Percentiles rank a stretch among this genome's conserved stretches.
Conservation (phyloP, 805 yeast species). For the Yarrowia sp. region DNA sequence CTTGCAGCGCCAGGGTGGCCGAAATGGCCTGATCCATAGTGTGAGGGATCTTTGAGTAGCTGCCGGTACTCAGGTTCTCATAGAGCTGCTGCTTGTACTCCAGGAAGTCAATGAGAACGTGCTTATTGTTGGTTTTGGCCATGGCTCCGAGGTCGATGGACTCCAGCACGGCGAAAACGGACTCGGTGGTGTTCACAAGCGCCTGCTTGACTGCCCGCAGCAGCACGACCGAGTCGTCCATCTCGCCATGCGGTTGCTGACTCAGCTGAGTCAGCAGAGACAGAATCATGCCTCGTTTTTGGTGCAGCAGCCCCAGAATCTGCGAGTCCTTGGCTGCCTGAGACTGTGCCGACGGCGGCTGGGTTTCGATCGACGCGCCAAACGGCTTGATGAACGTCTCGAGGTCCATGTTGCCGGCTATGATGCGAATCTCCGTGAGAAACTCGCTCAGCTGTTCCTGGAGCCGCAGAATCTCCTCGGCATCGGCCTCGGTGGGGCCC, state of each 20-base stretch:
- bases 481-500: neutral
- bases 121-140: conserved; percentile 14
- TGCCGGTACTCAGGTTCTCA: neutral
- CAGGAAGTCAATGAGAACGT: conserved; percentile 14
- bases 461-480: neutral
- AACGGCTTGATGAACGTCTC: conserved; percentile 7
- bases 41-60: conserved; percentile 2
- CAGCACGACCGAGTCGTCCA: conserved; percentile 16
- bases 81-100: conserved; percentile 13
- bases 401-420: conserved; percentile 2
- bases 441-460: conserved; percentile 5
- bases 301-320: conserved; percentile 5
- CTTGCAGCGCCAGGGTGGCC: conserved; percentile 19
- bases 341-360: conserved; percentile 4
- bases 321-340: conserved; percentile 18
- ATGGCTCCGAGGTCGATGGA: conserved; percentile 10
- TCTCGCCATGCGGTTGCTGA: conserved; percentile 18
- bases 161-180: conserved; percentile 6
- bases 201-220: conserved; percentile 15
- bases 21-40: conserved; percentile 14
- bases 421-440: neutral
- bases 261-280: conserved; percentile 19
- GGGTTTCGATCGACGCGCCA: conserved; percentile 13
- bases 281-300: conserved; percentile 18
- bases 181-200: conserved; percentile 14